Conservation (phyloP, 805 yeast genomes). For the Candida silvicultrix region DNA sequence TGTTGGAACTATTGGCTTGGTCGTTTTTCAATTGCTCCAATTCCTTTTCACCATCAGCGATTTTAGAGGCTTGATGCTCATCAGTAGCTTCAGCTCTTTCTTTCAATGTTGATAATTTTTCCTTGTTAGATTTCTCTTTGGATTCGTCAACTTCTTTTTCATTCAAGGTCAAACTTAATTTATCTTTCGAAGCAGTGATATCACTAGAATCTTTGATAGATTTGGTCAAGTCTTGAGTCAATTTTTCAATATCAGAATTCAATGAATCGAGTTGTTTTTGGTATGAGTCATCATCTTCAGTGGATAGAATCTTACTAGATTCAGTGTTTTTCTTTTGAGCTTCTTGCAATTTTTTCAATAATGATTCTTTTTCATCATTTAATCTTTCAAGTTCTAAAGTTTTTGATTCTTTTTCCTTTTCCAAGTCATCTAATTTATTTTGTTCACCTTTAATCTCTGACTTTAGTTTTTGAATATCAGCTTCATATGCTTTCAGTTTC, state of each 20-base stretch:
- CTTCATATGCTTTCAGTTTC: conserved; percentile 11
- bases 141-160: conserved; percentile 7
- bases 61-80: conserved; percentile 7
- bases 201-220: conserved; percentile 8
- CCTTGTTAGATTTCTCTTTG: conserved; percentile 9
- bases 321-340: conserved; percentile 6
- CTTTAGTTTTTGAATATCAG: conserved; percentile 13
- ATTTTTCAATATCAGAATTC: conserved; percentile 12
- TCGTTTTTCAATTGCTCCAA: not conserved
- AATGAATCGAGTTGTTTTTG: conserved; percentile 12
- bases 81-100: conserved; percentile 11
- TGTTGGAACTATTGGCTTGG: not conserved
- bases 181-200: conserved; percentile 1
- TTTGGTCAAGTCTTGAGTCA: conserved; percentile 8
- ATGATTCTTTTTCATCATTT: conserved; percentile 12
- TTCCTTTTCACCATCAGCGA: conserved; percentile 9
- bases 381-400: conserved; percentile 12
- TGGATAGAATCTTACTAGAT: conserved; percentile 8
- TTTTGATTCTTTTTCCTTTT: conserved; percentile 9
- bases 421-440: conserved; percentile 13
- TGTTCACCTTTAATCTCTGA: conserved; percentile 11
- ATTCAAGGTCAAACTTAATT: not conserved
- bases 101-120: conserved; percentile 11
- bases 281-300: conserved; percentile 8
- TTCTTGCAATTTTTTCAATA: conserved; percentile 8